phyloP scores from a whole-genome alignment of 2,329 filamentous ascomycete genomes.

The Aureobasidium mangrovei region DNA sequence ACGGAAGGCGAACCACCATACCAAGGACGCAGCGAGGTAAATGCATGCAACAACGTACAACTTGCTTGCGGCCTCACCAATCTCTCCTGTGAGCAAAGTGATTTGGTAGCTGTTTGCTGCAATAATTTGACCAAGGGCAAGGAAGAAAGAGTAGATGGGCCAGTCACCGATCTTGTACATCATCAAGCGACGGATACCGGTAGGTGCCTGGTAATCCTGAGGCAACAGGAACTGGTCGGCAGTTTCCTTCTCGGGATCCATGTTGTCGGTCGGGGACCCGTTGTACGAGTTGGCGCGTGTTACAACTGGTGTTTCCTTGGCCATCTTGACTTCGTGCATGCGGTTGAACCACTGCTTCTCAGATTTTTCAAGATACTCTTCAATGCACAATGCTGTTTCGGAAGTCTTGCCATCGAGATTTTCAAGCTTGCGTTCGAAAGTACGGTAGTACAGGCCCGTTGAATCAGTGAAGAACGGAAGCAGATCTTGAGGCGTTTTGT shows the following conservation, averaged over 20 bases:
- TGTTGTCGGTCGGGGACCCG: slow-evolving; percentile 33
- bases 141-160: slow-evolving; percentile 54
- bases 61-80: slow-evolving; percentile 50
- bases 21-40: slow-evolving; percentile 48
- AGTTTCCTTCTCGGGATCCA: slow-evolving; percentile 30
- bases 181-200: slow-evolving; percentile 47
- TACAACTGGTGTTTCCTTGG: slow-evolving; percentile 31
- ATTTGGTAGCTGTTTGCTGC: slow-evolving; percentile 61
- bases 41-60: slow-evolving; percentile 53
- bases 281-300: slow-evolving; percentile 28
- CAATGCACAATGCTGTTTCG: slow-evolving; percentile 52
- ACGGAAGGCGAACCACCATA: slow-evolving; percentile 58
- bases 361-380: slow-evolving; percentile 54
- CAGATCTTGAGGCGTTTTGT: slow-evolving; percentile 56
- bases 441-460: slow-evolving; percentile 51
- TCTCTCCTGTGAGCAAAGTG: slow-evolving; percentile 55
- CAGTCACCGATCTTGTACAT: slow-evolving; percentile 52
- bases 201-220: slow-evolving; percentile 48
- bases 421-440: slow-evolving; percentile 50
- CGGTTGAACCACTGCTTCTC: slow-evolving; percentile 59
- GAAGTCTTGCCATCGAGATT: slow-evolving; percentile 49
- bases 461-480: slow-evolving; percentile 60
- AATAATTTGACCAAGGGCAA: slow-evolving; percentile 55
- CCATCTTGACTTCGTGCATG: slow-evolving; percentile 51
- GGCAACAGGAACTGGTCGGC: slow-evolving; percentile 48